A percentile compares a stretch with the other conserved stretches of the same genome.
These are phyloP conservation scores for Cicer yamashitae DNA, from an alignment of 306 rosid species.

Conservation along the genomic window DNA sequence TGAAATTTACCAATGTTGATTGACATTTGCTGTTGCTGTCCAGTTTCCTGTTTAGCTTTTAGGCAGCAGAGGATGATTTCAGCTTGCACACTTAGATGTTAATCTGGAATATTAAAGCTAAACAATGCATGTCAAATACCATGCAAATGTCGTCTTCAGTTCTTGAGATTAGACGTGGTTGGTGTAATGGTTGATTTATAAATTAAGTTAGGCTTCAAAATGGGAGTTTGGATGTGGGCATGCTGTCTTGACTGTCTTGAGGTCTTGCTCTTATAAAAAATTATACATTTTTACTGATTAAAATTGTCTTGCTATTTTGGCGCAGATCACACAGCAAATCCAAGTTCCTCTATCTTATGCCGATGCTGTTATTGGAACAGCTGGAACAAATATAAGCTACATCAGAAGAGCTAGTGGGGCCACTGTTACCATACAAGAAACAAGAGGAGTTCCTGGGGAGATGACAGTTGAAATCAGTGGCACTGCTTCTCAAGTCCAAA, in stretches of 20 bases:
- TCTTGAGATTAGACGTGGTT: constrained; percentile 19
- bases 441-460: constrained; percentile 97
- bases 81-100: neutral
- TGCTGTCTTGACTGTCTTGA: neutral
- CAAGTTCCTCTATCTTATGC: constrained; percentile 94
- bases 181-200: neutral
- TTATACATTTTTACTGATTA: constrained; percentile 2
- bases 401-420: constrained; percentile 97
- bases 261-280: neutral
- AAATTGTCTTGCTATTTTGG: constrained; percentile 45
- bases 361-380: constrained; percentile 97
- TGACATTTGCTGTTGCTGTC: constrained; percentile 13
- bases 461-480: constrained; percentile 99
- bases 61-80: constrained; percentile 17
- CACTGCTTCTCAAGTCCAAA: constrained; percentile 89
- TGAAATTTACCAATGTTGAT: constrained; percentile 15
- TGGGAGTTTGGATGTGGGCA: constrained; percentile 29
- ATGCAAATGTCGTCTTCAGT: constrained; percentile 13
- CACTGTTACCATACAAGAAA: constrained; percentile 92
- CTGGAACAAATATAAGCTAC: constrained; percentile 94
- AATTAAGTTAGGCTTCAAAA: constrained; percentile 25
- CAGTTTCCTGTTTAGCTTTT: constrained; percentile 18
- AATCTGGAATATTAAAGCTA: constrained; percentile 10
- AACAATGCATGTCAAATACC: neutral
- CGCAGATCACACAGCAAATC: constrained; percentile 95